Evolutionary conservation across 1,139 yeast genomes (phyloP), one percentile per base, ranked within the genome.

Genomic region (Candida tropicalis): DNA sequence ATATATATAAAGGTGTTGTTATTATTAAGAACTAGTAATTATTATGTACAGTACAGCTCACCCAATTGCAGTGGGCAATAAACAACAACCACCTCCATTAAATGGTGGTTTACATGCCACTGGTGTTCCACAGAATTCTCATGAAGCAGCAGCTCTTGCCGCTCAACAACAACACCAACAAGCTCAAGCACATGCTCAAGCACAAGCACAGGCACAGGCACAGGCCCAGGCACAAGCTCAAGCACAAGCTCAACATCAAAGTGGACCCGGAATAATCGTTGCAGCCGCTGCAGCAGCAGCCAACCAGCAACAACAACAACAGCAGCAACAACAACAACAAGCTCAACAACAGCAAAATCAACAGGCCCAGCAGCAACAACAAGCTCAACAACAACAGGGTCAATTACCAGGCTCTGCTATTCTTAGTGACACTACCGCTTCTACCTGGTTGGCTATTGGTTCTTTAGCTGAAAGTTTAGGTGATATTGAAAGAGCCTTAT

Each of bases 391-490:
- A 27, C 52, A 46, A 40, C 41, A 41, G 10, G 35, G 38, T 10
- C 42, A 18, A 24, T 24, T 23, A 23, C 39, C 40, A 9, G 35
- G 38, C 12, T 40, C 43, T 12, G 34, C 37, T 29, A 44, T 47
- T 26, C 57, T 79, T 39, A 65, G 81, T 32, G 88, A 84, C 53
- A 84, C 91, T 42, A 88, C 93, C 25, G 87, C 91, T 3, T 95
- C 90, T 45, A 87, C 97, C 6, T 93, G 98, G 98, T 71, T 89
- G 40, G 93, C 96, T 13, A 83, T 91, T 45, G 96, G 97, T 23
- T 81, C 89, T 18, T 77, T 93, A 51, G 97, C 98, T 16, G 98
- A 93, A 62, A 75, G 89, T 44, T 72, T 93, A 52, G 96, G 95
- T 16, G 96, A 91, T 58, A 82, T 82, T 46, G 97, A 91, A 56